Percentiles rank a stretch among this genome's conserved stretches.
phyloP scores from a whole-genome alignment of 1,139 yeast genomes.

The Yarrowia galli region DNA sequence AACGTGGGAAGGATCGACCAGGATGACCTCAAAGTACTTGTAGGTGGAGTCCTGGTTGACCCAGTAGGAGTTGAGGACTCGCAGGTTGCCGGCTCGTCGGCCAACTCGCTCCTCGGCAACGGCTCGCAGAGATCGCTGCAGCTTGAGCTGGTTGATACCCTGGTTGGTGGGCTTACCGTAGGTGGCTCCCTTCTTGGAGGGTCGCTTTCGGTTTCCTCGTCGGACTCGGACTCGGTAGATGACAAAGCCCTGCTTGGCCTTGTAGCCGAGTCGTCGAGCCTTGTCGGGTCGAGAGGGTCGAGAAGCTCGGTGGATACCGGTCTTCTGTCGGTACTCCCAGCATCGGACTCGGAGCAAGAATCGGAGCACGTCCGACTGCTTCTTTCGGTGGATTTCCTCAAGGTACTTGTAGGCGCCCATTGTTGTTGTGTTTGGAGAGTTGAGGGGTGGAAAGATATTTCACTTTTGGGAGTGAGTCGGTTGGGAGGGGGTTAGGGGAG shows the following conservation, averaged over 20 bases:
- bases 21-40: constrained; percentile 98
- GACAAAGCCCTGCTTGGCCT: constrained; percentile 99
- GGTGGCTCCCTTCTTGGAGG: constrained; percentile 99
- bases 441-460: background rate
- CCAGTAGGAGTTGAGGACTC: constrained; percentile 99
- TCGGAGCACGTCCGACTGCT: constrained; percentile 99
- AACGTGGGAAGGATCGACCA: constrained; percentile 97
- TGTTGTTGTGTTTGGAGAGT: constrained; percentile 41
- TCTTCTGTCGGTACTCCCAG: constrained; percentile 99
- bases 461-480: constrained; percentile 5
- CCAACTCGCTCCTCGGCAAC: constrained; percentile 99
- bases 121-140: constrained; percentile 97
- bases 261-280: constrained; percentile 99
- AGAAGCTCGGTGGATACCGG: constrained; percentile 97
- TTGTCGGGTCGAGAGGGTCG: constrained; percentile 99
- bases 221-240: constrained; percentile 99
- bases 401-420: constrained; percentile 99
- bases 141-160: constrained; percentile 99
- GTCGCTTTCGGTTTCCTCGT: constrained; percentile 99
- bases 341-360: constrained; percentile 99
- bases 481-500: constrained; percentile 25
- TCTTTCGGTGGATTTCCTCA: constrained; percentile 99
- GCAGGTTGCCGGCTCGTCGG: constrained; percentile 97
- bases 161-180: constrained; percentile 99
- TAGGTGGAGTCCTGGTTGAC: constrained; percentile 98